Evolutionary conservation across 768 basidiomycete genomes (phyloP).

Genomic region (Lactarius vividus): DNA sequence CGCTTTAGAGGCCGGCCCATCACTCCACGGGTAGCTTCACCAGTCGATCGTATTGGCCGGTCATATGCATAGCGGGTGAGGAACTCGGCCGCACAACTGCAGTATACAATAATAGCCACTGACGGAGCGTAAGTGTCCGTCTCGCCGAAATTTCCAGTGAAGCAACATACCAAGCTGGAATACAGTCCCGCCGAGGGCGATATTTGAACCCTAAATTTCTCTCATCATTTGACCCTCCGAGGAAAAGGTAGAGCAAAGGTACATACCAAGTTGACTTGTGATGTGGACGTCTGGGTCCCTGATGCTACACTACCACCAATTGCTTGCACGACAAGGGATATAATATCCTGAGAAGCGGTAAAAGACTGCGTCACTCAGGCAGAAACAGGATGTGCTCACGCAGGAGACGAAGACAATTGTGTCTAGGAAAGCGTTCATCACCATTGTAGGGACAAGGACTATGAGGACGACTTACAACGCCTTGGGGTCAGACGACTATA

Average conservation of each 20-base stretch:
- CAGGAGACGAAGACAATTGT: slow-evolving; percentile 20
- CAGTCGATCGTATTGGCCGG: slow-evolving; percentile 7
- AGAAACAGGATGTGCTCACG: slow-evolving; percentile 1
- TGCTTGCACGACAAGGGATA: slow-evolving; percentile 20
- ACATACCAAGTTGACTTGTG: slow-evolving; percentile 12
- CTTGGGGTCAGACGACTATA: slow-evolving; percentile 25
- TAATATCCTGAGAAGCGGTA: slow-evolving; percentile 21
- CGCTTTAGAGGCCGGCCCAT: slow-evolving; percentile 6
- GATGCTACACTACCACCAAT: slow-evolving; percentile 23
- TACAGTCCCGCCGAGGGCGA: slow-evolving; percentile 23
- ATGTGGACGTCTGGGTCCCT: background rate
- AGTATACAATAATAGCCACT: slow-evolving; percentile 24
- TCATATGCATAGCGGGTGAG: slow-evolving; percentile 9
- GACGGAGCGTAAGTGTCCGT: background rate
- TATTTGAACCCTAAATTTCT: slow-evolving; percentile 13
- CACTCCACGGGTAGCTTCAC: background rate
- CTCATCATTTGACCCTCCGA: background rate
- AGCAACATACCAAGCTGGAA: slow-evolving; percentile 22
- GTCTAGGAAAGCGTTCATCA: slow-evolving; percentile 13
- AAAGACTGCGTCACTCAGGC: background rate
- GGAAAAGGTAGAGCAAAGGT: background rate
- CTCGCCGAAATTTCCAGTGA: background rate
- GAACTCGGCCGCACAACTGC: slow-evolving; percentile 18
- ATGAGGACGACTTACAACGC: slow-evolving; percentile 15
- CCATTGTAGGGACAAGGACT: background rate